A percentile compares a stretch with the other conserved stretches of the same genome.
These are phyloP conservation scores for Limtongozyma cylindracea DNA, from an alignment of 805 yeast genomes.

Conservation along the genomic window DNA sequence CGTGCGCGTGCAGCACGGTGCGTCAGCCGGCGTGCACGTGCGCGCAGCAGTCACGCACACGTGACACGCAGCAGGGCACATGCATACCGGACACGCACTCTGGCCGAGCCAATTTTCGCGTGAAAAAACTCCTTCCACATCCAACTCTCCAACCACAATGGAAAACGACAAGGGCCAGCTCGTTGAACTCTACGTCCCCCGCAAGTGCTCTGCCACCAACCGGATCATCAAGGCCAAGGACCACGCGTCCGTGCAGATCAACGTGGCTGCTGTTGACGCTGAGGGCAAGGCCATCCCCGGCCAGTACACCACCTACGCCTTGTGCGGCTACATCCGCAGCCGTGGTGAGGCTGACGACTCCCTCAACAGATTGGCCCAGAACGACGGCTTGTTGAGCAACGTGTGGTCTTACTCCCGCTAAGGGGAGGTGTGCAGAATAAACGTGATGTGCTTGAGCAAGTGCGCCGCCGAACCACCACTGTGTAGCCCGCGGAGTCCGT, in stretches of 20 bases:
- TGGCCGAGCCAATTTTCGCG: background rate
- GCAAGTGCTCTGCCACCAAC: constrained; percentile 99
- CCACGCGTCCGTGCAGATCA: constrained; percentile 97
- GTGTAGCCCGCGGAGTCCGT: no score
- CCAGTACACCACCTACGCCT: constrained; percentile 82
- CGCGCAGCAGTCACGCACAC: no score
- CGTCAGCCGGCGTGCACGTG: no score
- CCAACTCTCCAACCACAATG: constrained; percentile 33
- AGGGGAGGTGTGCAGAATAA: constrained; percentile 3
- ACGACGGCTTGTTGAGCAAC: constrained; percentile 93
- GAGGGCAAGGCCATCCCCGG: constrained; percentile 89
- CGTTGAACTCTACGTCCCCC: constrained; percentile 99
- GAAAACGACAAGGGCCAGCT: constrained; percentile 99
- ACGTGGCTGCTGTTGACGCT: constrained; percentile 95
- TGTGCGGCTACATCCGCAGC: constrained; percentile 91
- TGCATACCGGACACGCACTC: no score
- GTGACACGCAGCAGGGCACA: no score
- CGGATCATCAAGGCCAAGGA: constrained; percentile 99
- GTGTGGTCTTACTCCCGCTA: constrained; percentile 91
- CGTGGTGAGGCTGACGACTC: constrained; percentile 99
- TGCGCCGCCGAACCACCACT: background rate
- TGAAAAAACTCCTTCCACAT: constrained; percentile 2
- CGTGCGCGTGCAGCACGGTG: no score
- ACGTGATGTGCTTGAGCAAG: constrained; percentile 6
- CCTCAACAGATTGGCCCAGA: constrained; percentile 96